These are phyloP conservation scores for Apophysomyces sp. DNA, from an alignment of 371 early-diverging fungal species.

Conservation along the genomic window DNA sequence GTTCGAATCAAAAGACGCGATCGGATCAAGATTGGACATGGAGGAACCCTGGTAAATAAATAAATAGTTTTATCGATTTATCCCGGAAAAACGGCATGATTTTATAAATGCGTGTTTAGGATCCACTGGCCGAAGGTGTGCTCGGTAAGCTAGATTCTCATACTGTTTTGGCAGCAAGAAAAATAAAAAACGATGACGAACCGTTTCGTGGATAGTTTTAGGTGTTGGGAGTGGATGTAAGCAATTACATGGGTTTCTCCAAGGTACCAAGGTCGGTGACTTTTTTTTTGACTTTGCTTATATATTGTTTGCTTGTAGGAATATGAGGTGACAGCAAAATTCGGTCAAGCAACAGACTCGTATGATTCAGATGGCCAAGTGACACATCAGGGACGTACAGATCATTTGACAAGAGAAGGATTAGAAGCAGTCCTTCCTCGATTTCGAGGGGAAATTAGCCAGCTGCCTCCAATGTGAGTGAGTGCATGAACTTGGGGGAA, in stretches of 20 bases:
- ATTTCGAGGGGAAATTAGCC: slow-evolving; percentile 41
- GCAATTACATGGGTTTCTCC: slow-evolving; percentile 27
- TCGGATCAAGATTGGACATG: slow-evolving; percentile 51
- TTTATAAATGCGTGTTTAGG: slow-evolving; percentile 14
- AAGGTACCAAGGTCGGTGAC: slow-evolving; percentile 31
- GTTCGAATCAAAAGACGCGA: slow-evolving; percentile 8
- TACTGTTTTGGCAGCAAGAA: background rate
- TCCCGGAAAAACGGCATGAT: background rate
- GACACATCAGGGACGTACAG: slow-evolving; percentile 20
- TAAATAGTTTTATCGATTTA: background rate
- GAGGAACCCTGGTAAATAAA: slow-evolving; percentile 45
- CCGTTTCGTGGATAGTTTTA: slow-evolving; percentile 20
- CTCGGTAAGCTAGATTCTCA: slow-evolving; percentile 29
- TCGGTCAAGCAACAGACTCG: slow-evolving; percentile 49
- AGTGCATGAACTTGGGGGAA: background rate
- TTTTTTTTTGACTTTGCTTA: background rate
- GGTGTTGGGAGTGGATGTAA: slow-evolving; percentile 53
- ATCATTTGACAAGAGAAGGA: slow-evolving; percentile 22
- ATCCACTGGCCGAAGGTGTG: slow-evolving; percentile 56
- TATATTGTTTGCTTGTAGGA: slow-evolving; percentile 19
- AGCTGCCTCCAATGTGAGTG: slow-evolving; percentile 52
- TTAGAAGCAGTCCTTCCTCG: slow-evolving; percentile 21
- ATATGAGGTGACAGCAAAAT: slow-evolving; percentile 39
- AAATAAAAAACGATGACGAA: background rate
- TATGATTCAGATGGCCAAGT: slow-evolving; percentile 45